phyloP scores from a whole-genome alignment of 2,329 filamentous ascomycete genomes.

The Arachnomyces sp. region DNA sequence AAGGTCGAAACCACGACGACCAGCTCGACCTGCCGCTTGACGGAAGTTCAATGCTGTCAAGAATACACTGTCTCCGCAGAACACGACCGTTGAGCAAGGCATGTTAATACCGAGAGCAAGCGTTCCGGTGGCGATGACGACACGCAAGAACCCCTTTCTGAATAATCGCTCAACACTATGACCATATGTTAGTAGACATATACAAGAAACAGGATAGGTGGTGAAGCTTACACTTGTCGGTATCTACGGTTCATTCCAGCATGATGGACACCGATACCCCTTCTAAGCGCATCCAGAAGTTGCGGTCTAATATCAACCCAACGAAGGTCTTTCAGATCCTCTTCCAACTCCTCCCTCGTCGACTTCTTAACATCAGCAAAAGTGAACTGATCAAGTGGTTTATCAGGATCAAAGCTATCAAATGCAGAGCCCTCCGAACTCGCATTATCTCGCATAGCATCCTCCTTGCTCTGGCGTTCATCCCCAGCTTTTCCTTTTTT shows the following conservation, averaged over 20 bases:
- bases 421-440: slow-evolving; percentile 48
- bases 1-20: slow-evolving; percentile 70
- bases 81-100: slow-evolving; percentile 75
- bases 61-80: slow-evolving; percentile 63
- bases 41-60: slow-evolving; percentile 68
- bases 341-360: slow-evolving; percentile 50
- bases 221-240: slow-evolving; percentile 49
- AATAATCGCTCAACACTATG: slow-evolving; percentile 61
- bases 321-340: slow-evolving; percentile 45
- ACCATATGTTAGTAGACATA: too few species aligned
- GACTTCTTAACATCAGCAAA: slow-evolving; percentile 58
- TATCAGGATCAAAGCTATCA: slow-evolving; percentile 60
- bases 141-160: slow-evolving; percentile 60
- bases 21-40: slow-evolving; percentile 68
- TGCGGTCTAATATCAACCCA: slow-evolving; percentile 42
- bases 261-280: slow-evolving; percentile 70
- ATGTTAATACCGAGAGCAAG: slow-evolving; percentile 73
- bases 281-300: slow-evolving; percentile 52
- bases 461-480: slow-evolving; percentile 47
- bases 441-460: slow-evolving; percentile 49
- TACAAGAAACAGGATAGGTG: slow-evolving; percentile 6
- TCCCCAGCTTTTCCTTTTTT: slow-evolving; percentile 37
- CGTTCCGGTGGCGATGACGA: slow-evolving; percentile 68
- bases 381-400: slow-evolving; percentile 54
- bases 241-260: slow-evolving; percentile 72